Percentiles rank a stretch among this genome's conserved stretches.
These are phyloP conservation scores for Vitis cinerea DNA, from an alignment of 164 flowering plant genomes.

Conservation along the genomic window DNA sequence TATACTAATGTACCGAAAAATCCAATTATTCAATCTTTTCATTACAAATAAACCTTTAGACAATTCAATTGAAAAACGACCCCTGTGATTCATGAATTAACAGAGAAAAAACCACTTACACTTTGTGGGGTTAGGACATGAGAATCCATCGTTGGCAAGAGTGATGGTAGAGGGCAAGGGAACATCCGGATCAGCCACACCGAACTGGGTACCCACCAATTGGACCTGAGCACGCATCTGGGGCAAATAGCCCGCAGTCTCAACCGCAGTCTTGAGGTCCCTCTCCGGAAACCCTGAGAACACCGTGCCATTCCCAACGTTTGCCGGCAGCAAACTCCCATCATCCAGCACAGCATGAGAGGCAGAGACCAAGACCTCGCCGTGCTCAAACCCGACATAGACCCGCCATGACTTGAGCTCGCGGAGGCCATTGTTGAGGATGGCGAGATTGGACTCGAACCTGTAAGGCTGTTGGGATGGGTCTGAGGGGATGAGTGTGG, in stretches of 20 bases:
- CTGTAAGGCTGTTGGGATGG: conserved; percentile 38
- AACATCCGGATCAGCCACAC: conserved; percentile 30
- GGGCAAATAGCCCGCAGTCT: conserved; percentile 62
- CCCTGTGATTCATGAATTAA: too few relatives aligned
- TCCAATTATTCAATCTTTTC: too few relatives aligned
- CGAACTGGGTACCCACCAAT: conserved; percentile 64
- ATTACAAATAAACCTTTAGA: too few relatives aligned
- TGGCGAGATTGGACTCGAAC: conserved; percentile 38
- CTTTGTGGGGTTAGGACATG: conserved; percentile 35
- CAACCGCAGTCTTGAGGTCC: conserved; percentile 60
- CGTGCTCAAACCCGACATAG: conserved; percentile 51
- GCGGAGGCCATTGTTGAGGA: conserved; percentile 43
- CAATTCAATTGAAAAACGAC: background rate
- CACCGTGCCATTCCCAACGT: conserved; percentile 45
- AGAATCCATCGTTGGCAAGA: conserved; percentile 52
- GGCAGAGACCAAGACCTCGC: conserved; percentile 57
- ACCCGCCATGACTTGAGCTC: conserved; percentile 38
- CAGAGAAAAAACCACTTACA: conserved; percentile 3
- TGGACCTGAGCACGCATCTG: conserved; percentile 41
- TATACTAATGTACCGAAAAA: too few relatives aligned
- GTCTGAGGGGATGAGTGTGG: conserved; percentile 11
- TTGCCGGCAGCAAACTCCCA: conserved; percentile 45
- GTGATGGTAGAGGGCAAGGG: conserved; percentile 52
- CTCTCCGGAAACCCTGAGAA: conserved; percentile 55
- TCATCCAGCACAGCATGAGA: conserved; percentile 45